These are phyloP conservation scores for Penicillium coprophilum DNA, from an alignment of 495 filamentous ascomycete species.

Conservation along the genomic window DNA sequence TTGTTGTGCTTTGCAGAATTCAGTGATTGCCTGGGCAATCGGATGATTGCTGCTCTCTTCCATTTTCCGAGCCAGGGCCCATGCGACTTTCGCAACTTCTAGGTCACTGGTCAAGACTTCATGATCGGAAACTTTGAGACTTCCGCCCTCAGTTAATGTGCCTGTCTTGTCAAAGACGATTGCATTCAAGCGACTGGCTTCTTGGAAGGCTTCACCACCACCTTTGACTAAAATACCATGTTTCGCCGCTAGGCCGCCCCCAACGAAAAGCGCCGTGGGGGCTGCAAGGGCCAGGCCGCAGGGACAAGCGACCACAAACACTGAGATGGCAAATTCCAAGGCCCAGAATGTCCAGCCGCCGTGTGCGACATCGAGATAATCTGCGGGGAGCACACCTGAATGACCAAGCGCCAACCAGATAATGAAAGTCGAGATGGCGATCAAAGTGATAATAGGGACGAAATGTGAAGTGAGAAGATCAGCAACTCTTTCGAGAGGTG, in stretches of 20 bases:
- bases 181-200: slow-evolving; percentile 80
- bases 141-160: slow-evolving; percentile 82
- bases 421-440: slow-evolving; percentile 80
- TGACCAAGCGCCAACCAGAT: slow-evolving; percentile 78
- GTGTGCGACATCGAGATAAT: slow-evolving; percentile 63
- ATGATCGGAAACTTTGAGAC: slow-evolving; percentile 74
- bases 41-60: slow-evolving; percentile 88
- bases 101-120: slow-evolving; percentile 50
- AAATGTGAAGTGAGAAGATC: slow-evolving; percentile 86
- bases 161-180: slow-evolving; percentile 98
- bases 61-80: slow-evolving; percentile 59
- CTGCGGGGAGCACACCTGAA: slow-evolving; percentile 61
- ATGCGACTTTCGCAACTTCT: slow-evolving; percentile 38
- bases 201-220: slow-evolving; percentile 95
- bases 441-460: slow-evolving; percentile 77
- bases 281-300: slow-evolving; percentile 91
- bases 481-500: slow-evolving; percentile 82
- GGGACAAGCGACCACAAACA: slow-evolving; percentile 93
- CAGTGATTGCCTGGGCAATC: slow-evolving; percentile 76
- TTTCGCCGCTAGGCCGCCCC: slow-evolving; percentile 81
- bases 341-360: slow-evolving; percentile 88
- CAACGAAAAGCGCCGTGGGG: slow-evolving; percentile 91
- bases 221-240: slow-evolving; percentile 90
- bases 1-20: slow-evolving; percentile 56
- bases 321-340: slow-evolving; percentile 87